Evolutionary conservation across 352 stramenopile genomes (phyloP).

Genomic region (Pythium periplocum): DNA sequence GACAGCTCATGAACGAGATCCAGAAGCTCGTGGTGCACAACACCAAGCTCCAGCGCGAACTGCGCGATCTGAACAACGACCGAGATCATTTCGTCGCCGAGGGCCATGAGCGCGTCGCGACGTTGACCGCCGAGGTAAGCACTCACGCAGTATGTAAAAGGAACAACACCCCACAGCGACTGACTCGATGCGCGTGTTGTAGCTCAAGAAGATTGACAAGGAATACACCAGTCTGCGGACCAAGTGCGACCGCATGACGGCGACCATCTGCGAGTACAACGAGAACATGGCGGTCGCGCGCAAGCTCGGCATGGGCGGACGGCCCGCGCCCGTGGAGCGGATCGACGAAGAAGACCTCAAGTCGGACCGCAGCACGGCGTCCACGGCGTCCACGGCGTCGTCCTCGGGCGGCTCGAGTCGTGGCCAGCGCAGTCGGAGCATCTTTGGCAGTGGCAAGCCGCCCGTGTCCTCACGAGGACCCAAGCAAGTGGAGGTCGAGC

Average conservation of each 20-base stretch:
- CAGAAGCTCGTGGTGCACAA: constrained; percentile 53
- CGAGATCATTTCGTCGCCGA: constrained; percentile 35
- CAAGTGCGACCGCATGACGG: constrained; percentile 20
- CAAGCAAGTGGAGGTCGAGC: too few relatives aligned
- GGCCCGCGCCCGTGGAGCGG: not conserved
- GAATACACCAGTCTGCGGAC: constrained; percentile 11
- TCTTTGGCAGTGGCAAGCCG: too few relatives aligned
- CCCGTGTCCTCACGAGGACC: too few relatives aligned
- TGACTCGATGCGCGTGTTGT: not conserved
- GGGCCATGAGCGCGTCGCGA: constrained; percentile 33
- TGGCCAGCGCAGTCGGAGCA: too few relatives aligned
- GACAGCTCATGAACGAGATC: constrained; percentile 49
- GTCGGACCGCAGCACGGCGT: constrained; percentile 22
- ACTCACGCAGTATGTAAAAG: not conserved
- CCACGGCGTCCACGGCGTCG: constrained; percentile 13
- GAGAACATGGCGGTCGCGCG: not conserved
- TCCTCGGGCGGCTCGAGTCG: not conserved
- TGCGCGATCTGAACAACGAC: constrained; percentile 39
- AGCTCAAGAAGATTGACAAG: constrained; percentile 19
- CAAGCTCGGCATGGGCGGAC: constrained; percentile 3
- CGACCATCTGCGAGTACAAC: constrained; percentile 18
- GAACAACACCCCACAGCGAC: not conserved
- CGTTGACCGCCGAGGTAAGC: constrained; percentile 38
- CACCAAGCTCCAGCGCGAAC: constrained; percentile 57
- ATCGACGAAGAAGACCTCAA: constrained; percentile 22